A percentile compares a stretch with the other conserved stretches of the same genome.
Evolutionary conservation across 1,284 basidiomycete species (phyloP).

Genomic region (Sanguinoderma infundibulare): DNA sequence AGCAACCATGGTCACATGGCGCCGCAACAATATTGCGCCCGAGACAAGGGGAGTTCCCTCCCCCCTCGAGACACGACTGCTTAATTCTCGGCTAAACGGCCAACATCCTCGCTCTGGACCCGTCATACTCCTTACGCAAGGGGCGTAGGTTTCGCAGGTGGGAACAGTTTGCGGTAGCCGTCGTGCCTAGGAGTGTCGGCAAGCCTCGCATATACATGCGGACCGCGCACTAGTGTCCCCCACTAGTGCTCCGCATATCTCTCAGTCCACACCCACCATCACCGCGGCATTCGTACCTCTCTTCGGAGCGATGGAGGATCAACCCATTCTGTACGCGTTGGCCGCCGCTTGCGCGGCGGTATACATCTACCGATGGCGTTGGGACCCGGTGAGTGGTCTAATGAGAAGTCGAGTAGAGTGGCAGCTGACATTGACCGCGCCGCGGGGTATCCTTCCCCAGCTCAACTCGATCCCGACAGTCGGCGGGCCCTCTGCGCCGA

Average conservation of each 20-base stretch:
- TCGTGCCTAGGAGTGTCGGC: neutral
- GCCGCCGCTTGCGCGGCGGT: neutral
- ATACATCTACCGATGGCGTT: neutral
- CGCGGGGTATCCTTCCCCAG: no score
- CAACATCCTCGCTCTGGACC: no score
- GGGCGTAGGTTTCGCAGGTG: neutral
- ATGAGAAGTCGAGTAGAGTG: neutral
- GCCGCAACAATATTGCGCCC: neutral
- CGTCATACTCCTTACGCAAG: neutral
- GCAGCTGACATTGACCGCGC: neutral
- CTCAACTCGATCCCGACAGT: conserved; percentile 1
- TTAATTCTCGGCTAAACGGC: neutral
- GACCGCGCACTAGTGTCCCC: no score
- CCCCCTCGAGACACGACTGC: neutral
- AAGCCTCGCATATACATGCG: neutral
- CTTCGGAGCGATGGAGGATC: neutral
- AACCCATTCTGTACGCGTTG: neutral
- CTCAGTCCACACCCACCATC: neutral
- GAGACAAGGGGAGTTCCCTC: neutral
- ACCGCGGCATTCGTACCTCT: no score
- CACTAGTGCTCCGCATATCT: neutral
- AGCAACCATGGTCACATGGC: neutral
- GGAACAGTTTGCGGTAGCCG: neutral
- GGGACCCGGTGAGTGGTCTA: neutral
- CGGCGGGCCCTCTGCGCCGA: conserved; percentile 20